Base-by-base conservation (phyloP, 2,329 filamentous ascomycete species). In the Botrytis elliptica region DNA sequence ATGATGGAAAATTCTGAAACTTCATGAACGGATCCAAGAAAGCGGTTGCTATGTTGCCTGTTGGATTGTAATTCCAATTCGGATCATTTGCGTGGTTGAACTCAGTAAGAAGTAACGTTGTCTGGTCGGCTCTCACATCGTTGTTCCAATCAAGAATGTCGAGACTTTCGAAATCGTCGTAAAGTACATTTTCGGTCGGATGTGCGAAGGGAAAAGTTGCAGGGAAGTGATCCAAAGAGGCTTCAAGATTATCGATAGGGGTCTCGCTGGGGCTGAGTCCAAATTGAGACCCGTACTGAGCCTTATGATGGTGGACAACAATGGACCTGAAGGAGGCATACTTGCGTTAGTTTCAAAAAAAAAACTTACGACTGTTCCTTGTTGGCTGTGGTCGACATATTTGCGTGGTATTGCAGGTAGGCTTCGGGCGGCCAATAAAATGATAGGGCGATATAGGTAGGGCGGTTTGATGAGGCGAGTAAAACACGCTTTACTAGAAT, bases 141-240 rank as follows among this genome's bases (percentile, higher is more conserved):
- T 16, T 10, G 10, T 16, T n/a, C 49, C 25, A 52, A 52, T 52
- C 14, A n/a, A 16, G 0, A 52, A 14, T 52, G 25, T 14, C 49
- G 25, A 14, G 3, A n/a, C 25, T 52, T n/a, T 52, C 49, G 25
- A 14, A 1, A n/a, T 52, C 3, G 10, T n/a, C 49, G 12, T 14
- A 52, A 0, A 14, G 0, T 0, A 52, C 49, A n/a, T 14, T 7
- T 1, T 52, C 49, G 25, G 0, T 7, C 0, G 25, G 4, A 7
- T n/a, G 2, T 3, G 49, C 0, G 4, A n/a, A n/a, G 49, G 25
- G 2, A 25, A 25, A 0, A 49, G 0, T 49, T 49, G 46, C 46
- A 49, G 22, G 0, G 22, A 9, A 12, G 0, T 25, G 0, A 49
- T 25, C 10, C 46, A 12, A 49, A 25, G 22, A 29, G 29, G 29